Base-by-base conservation (phyloP, 1,284 basidiomycete species). In the Schizopora paradoxa region DNA sequence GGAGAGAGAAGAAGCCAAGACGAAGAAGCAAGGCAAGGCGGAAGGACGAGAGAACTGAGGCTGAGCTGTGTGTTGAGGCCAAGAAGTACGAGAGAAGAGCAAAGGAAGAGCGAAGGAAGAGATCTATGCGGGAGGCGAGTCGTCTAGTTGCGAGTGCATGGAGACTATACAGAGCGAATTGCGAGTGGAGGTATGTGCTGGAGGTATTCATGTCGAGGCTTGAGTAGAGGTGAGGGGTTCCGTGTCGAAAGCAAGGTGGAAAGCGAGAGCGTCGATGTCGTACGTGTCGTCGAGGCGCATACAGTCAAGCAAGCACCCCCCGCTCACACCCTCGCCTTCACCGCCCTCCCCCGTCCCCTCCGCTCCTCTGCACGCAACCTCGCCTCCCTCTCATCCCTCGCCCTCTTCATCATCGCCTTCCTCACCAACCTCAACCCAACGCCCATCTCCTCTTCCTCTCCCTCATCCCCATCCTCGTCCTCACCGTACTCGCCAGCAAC, bases 1-100 rank as follows among this genome's bases (percentile, higher is more conserved):
- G 32, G 23, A 42, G 40, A 32, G 28, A 41, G 40, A 41, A 41
- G 40, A 41, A 21, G 14, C 19, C 25, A 41, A 39, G 37, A 27
- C 23, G 27, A 41, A 14, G 40, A 34, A 28, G 25, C 35, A 27
- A 27, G 41, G 49, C 54, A 53, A 61, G 51, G 58, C 56, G 4
- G 33, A 35, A 6, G 33, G 14, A 35, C 18, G 14, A 8, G 10
- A 16, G 33, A 35, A 19, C 18, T 19, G 14, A n/a, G 33, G 14
- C 33, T 35, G 26, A 6, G 16, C 22, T 11, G 28, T 31, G 39
- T 26, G 26, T n/a, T 29, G n/a, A 41, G 39, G 18, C 32, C 27
- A 3, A 29, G 14, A 28, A 29, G 11, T 29, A 10, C 10, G 21
- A 16, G 26, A 28, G 2, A 28, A 41, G 11, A 28, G 3, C 6